phyloP scores from a whole-genome alignment of 2,329 filamentous ascomycete genomes.

The Furcasterigmium sp. region DNA sequence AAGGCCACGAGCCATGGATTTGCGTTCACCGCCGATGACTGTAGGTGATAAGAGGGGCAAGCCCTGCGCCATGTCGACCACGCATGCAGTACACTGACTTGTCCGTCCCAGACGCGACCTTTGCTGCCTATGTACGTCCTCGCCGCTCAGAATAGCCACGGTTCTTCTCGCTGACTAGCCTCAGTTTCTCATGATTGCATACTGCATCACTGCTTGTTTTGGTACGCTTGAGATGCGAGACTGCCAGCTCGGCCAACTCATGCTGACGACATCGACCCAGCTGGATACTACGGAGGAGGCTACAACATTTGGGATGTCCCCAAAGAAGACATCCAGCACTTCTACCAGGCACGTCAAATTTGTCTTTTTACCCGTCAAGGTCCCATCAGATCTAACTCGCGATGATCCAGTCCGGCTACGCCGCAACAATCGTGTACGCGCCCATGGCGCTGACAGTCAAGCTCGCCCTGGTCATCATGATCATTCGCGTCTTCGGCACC shows the following conservation, averaged over 20 bases:
- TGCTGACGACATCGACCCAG: conserved; percentile 6
- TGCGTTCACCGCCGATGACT: conserved; percentile 18
- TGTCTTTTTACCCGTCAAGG: not conserved
- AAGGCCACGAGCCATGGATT: conserved; percentile 14
- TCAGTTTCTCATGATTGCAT: conserved; percentile 22
- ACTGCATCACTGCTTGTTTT: conserved; percentile 17
- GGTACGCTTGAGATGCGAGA: conserved; percentile 10
- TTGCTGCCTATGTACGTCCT: conserved; percentile 5
- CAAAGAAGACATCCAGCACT: conserved; percentile 20
- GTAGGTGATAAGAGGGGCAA: conserved; percentile 14
- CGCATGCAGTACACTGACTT: not conserved
- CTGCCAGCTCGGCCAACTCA: not conserved
- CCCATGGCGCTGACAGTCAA: conserved; percentile 35
- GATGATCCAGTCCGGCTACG: conserved; percentile 28
- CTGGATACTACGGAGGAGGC: conserved; percentile 26
- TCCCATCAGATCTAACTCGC: not conserved
- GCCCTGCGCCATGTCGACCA: accelerated
- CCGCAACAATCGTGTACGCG: conserved; percentile 37
- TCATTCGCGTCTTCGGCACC: conserved; percentile 33
- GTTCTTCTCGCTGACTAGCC: no score
- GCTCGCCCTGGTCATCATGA: conserved; percentile 35
- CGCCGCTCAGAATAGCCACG: no score
- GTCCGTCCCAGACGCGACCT: conserved; percentile 1
- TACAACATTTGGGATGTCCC: conserved; percentile 26
- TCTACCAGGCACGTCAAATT: conserved; percentile 24